Base-by-base conservation (phyloP, 768 basidiomycete genomes). In the Pleurotus giganteus region DNA sequence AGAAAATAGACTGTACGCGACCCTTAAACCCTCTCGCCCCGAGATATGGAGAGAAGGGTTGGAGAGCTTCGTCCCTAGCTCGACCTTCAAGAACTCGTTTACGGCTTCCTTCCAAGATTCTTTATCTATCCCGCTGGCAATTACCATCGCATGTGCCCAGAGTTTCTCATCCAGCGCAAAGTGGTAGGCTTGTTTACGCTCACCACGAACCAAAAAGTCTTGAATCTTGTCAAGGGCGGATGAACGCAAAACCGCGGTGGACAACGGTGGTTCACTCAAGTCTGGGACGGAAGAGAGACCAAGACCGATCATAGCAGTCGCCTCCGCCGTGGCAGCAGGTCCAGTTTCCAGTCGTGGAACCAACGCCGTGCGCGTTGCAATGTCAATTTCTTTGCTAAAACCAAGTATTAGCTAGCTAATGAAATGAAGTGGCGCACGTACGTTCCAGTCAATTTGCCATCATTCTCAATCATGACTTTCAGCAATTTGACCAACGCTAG, bases 101-200 rank as follows among this genome's bases (percentile, higher is more conserved):
- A 92, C 89, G 11, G 88, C 89, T 57, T 94, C 92, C 63, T 90
- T 91, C 94, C 94, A 98, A 2, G 91, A 79, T 26, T 97, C 94
- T 61, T 90, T 91, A 68, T 96, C 96, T 49, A 97, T 81, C 53
- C 90, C 88, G 63, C 91, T 95, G 8, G 96, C 85, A 59, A 99
- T 94, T 53, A 98, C 70, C 82, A 98, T 84, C 2, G 97, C 96
- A 69, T 99, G 97, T 0, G 92, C 86, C 95, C 96, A 99, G 37
- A 98, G 69, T 63, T 83, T 88, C 69, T 94, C 83, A 56, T 95
- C 90, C 39, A 92, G 76, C 2, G 97, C 96, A 66, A 85, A 94
- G 55, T 85, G 84, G 65, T 90, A 94, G 1, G 97, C 97, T 58
- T 87, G 84, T 19, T 83, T 83, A 31, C 92, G 87, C 62, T 97